phyloP scores from a whole-genome alignment of 208 protist genomes.

The Crithidia fasciculata region DNA sequence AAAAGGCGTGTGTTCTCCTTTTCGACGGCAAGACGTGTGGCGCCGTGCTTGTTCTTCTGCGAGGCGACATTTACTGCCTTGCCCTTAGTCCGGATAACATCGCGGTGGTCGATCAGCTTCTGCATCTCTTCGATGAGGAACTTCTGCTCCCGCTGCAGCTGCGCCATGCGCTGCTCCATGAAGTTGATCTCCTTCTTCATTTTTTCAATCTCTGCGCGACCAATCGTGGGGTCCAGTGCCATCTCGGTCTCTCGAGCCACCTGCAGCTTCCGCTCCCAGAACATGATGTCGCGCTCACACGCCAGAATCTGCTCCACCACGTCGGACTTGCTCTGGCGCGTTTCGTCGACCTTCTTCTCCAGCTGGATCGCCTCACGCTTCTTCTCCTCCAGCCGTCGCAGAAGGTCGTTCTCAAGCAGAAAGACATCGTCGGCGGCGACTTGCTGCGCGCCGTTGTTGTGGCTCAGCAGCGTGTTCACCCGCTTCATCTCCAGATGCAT shows the following conservation, averaged over 20 bases:
- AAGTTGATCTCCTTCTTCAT: constrained; percentile 96
- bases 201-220: constrained; percentile 92
- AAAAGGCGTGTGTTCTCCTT: constrained; percentile 89
- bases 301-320: constrained; percentile 90
- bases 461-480: constrained; percentile 91
- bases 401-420: constrained; percentile 91
- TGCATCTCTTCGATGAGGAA: constrained; percentile 95
- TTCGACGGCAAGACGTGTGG: constrained; percentile 79
- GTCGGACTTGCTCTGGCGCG: constrained; percentile 75
- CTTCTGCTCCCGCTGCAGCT: constrained; percentile 94
- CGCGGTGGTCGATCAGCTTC: constrained; percentile 92
- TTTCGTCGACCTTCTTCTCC: constrained; percentile 87
- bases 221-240: constrained; percentile 94
- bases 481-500: constrained; percentile 95
- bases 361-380: constrained; percentile 91
- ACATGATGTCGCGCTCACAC: constrained; percentile 94
- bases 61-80: constrained; percentile 75
- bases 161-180: constrained; percentile 93
- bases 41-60: constrained; percentile 63
- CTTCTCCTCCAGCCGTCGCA: constrained; percentile 88
- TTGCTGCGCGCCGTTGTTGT: constrained; percentile 80
- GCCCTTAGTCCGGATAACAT: constrained; percentile 94
- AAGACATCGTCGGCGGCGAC: constrained; percentile 91
- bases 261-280: constrained; percentile 97
- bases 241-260: constrained; percentile 95